Evolutionary conservation across 78 protist species (phyloP).

Genomic region (Protostelium mycophagum): DNA sequence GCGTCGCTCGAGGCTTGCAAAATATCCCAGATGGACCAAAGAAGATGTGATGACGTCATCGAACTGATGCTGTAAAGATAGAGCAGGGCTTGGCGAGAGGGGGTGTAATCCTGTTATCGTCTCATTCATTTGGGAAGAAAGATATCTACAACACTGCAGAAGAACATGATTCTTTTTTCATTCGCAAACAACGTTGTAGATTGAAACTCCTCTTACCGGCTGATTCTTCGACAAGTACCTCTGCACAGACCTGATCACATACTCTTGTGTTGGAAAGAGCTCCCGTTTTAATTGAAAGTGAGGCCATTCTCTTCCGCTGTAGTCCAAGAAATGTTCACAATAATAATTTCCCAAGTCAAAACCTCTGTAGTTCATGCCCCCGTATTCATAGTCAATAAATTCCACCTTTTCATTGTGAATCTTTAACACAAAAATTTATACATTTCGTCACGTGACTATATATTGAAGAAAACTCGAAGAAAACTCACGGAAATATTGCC

Average conservation of each 20-base stretch:
- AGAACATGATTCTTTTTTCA: too few species aligned
- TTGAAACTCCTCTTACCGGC: too few species aligned
- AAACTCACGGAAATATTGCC: not conserved
- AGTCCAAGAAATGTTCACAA: conserved; percentile 35
- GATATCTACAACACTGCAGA: not conserved
- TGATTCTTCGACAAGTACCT: not conserved
- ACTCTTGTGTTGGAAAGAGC: not conserved
- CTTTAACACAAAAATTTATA: too few species aligned
- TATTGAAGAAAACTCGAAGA: too few species aligned
- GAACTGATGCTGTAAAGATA: not conserved
- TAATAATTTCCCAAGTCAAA: conserved; percentile 60
- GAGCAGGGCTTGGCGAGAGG: not conserved
- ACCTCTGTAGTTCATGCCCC: conserved; percentile 51
- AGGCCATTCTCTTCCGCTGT: not conserved
- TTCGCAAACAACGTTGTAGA: too few species aligned
- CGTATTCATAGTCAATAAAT: conserved; percentile 44
- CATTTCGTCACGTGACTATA: not conserved
- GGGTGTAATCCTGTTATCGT: not conserved
- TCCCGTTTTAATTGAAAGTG: not conserved
- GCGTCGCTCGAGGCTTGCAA: not conserved
- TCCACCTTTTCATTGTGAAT: too few species aligned
- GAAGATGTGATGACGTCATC: not conserved
- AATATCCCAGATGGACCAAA: not conserved
- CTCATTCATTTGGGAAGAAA: not conserved
- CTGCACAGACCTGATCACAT: not conserved